Conservation (phyloP, 78 protist genomes). For the Tieghemostelium lacteum region DNA sequence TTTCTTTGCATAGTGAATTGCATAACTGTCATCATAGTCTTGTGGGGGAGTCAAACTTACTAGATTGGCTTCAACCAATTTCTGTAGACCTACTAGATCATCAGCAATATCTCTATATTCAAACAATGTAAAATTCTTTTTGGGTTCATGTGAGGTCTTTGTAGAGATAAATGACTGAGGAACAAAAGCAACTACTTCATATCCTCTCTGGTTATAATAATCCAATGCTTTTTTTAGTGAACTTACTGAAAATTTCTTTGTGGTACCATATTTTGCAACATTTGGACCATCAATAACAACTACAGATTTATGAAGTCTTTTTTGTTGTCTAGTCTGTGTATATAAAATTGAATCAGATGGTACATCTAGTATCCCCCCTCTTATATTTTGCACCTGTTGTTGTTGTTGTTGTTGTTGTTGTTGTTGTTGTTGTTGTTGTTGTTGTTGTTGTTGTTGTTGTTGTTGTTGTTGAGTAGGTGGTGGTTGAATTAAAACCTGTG, state of each 20-base stretch:
- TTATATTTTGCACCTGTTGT: conserved; percentile 9
- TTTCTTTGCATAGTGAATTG: conserved; percentile 65
- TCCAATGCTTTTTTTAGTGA: conserved; percentile 74
- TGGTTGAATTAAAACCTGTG: neutral
- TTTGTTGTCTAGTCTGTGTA: conserved; percentile 1
- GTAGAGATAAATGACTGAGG: conserved; percentile 50
- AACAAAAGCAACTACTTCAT: conserved; percentile 76
- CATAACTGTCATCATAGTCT: conserved; percentile 86
- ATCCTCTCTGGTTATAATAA: conserved; percentile 62
- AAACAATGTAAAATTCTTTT: conserved; percentile 15
- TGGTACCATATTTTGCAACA: conserved; percentile 55
- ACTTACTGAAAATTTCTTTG: conserved; percentile 23
- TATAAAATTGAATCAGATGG: conserved; percentile 54
- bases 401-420: neutral
- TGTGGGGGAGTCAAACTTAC: conserved; percentile 82
- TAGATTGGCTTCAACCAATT: conserved; percentile 34
- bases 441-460: neutral
- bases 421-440: neutral
- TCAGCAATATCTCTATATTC: conserved; percentile 52
- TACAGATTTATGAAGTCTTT: conserved; percentile 35
- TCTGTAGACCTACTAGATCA: conserved; percentile 10
- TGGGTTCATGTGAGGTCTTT: conserved; percentile 22
- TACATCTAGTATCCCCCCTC: conserved; percentile 43
- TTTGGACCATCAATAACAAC: conserved; percentile 86
- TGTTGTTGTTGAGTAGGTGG: neutral